Percentiles rank a stretch among this genome's conserved stretches.
Evolutionary conservation across 768 basidiomycete species (phyloP).

Genomic region (Antrodiella citrinella): DNA sequence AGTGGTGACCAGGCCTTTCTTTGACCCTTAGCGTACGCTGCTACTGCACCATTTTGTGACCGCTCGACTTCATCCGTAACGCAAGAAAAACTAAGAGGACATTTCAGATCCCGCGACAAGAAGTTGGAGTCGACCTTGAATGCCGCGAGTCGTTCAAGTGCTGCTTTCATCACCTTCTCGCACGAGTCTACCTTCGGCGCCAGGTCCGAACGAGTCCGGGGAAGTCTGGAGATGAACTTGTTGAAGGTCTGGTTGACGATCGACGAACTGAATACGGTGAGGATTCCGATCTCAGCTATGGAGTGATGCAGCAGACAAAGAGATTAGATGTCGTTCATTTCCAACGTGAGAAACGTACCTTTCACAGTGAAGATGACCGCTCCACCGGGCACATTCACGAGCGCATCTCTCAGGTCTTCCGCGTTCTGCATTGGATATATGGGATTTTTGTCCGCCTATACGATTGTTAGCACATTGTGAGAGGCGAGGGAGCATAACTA

Average conservation of each 20-base stretch:
- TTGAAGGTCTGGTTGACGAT: conserved; percentile 56
- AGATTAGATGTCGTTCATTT: no score
- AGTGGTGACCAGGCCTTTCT: conserved; percentile 47
- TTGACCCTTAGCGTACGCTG: conserved; percentile 34
- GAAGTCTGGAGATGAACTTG: conserved; percentile 53
- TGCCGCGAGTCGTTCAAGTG: conserved; percentile 45
- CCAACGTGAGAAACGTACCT: no score
- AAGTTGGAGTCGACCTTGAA: conserved; percentile 41
- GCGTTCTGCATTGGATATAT: conserved; percentile 49
- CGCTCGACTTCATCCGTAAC: conserved; percentile 36
- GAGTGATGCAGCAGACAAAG: no score
- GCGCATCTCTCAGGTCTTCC: conserved; percentile 41
- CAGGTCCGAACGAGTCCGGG: conserved; percentile 35
- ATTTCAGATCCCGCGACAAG: conserved; percentile 44
- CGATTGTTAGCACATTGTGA: background rate
- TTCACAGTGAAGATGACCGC: conserved; percentile 51
- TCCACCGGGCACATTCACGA: conserved; percentile 41
- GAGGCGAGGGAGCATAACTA: background rate
- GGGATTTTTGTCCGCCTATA: conserved; percentile 53
- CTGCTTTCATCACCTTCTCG: conserved; percentile 44
- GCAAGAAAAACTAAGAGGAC: conserved; percentile 61
- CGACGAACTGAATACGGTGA: conserved; percentile 49
- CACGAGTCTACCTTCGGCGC: background rate
- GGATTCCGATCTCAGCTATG: conserved; percentile 30
- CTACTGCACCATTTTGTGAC: conserved; percentile 23